These are phyloP conservation scores for Aspergillus versicolor DNA, from an alignment of 2,329 filamentous ascomycete species.

Conservation along the genomic window DNA sequence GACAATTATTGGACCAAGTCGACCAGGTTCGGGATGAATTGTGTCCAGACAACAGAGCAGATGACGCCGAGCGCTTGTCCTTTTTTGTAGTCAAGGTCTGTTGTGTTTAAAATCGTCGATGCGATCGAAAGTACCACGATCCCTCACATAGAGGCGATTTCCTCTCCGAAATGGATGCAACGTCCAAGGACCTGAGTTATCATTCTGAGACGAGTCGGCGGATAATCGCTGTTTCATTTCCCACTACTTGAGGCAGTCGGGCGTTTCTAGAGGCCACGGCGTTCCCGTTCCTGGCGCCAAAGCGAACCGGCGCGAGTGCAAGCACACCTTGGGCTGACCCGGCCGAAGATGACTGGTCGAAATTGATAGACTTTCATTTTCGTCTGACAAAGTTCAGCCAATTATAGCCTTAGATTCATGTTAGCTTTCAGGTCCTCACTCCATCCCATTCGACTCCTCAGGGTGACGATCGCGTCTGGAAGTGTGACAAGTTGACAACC, in stretches of 20 bases:
- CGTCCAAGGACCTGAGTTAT: not conserved
- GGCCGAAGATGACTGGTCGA: slow-evolving; percentile 5
- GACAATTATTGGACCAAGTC: not conserved
- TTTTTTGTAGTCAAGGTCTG: not conserved
- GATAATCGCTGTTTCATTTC: slow-evolving; percentile 18
- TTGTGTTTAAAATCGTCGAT: not conserved
- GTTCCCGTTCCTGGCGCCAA: slow-evolving; percentile 21
- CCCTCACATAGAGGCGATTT: not conserved
- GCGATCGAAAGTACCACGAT: not conserved
- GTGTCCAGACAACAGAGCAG: not conserved
- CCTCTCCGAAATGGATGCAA: not conserved
- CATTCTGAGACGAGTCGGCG: slow-evolving; percentile 12
- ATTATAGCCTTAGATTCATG: not conserved
- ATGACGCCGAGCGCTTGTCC: not conserved
- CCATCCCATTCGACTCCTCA: slow-evolving; percentile 2
- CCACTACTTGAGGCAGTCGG: slow-evolving; percentile 18
- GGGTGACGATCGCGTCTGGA: not conserved
- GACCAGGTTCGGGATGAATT: not conserved
- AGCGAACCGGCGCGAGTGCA: slow-evolving; percentile 8
- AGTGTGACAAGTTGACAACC: not conserved
- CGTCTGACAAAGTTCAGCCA: not conserved
- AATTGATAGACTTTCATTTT: slow-evolving; percentile 6
- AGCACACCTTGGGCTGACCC: not conserved
- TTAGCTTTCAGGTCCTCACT: not conserved
- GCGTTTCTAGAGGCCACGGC: slow-evolving; percentile 18